phyloP scores from a whole-genome alignment of 1,284 basidiomycete genomes.

The Cyathus olla region DNA sequence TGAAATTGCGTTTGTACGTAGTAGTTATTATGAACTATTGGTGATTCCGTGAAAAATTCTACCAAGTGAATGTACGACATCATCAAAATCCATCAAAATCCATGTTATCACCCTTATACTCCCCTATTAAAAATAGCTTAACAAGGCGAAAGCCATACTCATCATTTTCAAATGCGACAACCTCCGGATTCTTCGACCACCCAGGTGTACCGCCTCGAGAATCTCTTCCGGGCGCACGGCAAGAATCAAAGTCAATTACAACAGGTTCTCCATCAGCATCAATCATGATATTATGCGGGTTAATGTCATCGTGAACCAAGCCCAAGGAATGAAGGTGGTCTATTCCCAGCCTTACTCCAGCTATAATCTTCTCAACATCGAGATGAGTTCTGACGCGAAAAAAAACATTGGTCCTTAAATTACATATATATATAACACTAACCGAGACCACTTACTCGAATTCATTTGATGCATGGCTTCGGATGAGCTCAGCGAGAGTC shows the following conservation, averaged over 20 bases:
- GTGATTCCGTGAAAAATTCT: too few relatives aligned
- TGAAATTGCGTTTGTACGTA: too few relatives aligned
- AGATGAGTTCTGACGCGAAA: slow-evolving; percentile 8
- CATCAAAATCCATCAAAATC: too few relatives aligned
- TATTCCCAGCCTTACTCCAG: slow-evolving; percentile 18
- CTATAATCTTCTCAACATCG: slow-evolving; percentile 12
- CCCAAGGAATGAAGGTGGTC: slow-evolving; percentile 26
- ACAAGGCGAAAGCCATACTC: slow-evolving; percentile 10
- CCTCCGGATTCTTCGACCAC: slow-evolving; percentile 13
- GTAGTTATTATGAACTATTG: too few relatives aligned
- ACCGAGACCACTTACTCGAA: background rate
- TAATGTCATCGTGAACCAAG: slow-evolving; percentile 37
- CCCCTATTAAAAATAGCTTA: slow-evolving; percentile 7
- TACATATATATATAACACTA: background rate
- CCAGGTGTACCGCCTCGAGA: slow-evolving; percentile 19
- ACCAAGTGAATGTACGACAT: too few relatives aligned
- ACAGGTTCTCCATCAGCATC: slow-evolving; percentile 16
- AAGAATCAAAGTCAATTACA: slow-evolving; percentile 32
- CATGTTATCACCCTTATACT: slow-evolving; percentile 16
- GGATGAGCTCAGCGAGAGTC: slow-evolving; percentile 14
- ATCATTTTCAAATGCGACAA: slow-evolving; percentile 15
- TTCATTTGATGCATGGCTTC: background rate
- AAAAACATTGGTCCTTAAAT: background rate
- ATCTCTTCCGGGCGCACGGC: slow-evolving; percentile 7
- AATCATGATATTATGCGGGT: slow-evolving; percentile 31